These are phyloP conservation scores for Phytophthora rubi DNA, from an alignment of 352 stramenopile species.

Conservation along the genomic window DNA sequence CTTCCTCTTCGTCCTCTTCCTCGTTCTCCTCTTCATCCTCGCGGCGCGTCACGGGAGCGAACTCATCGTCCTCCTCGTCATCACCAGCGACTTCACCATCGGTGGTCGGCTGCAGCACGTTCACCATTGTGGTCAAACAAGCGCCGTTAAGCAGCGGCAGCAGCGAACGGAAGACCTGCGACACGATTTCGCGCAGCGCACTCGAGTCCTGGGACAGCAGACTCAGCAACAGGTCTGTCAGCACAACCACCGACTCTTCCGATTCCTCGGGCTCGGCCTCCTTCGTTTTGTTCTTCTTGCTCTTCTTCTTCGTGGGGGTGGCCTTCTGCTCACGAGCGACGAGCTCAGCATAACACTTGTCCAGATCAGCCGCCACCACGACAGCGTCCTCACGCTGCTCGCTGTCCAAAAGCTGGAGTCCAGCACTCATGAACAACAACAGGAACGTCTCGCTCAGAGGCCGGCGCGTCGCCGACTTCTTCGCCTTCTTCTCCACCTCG, in stretches of 20 bases:
- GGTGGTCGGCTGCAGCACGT: conserved; percentile 57
- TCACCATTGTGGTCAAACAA: conserved; percentile 76
- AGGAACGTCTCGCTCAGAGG: conserved; percentile 67
- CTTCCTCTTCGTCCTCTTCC: conserved; percentile 49
- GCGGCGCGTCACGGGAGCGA: conserved; percentile 38
- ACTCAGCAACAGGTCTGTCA: conserved; percentile 86
- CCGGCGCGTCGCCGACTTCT: conserved; percentile 34
- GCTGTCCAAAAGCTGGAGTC: conserved; percentile 74
- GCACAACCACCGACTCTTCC: conserved; percentile 69
- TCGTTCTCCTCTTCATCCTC: conserved; percentile 50
- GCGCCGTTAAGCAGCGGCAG: conserved; percentile 64
- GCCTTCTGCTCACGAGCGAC: conserved; percentile 31
- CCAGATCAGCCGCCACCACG: conserved; percentile 66
- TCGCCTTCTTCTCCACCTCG: conserved; percentile 34
- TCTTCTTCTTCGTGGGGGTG: conserved; percentile 33
- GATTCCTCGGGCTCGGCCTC: conserved; percentile 29
- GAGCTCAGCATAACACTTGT: conserved; percentile 74
- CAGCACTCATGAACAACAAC: conserved; percentile 77
- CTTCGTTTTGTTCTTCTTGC: conserved; percentile 46
- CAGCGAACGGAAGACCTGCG: conserved; percentile 79
- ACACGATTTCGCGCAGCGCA: conserved; percentile 85
- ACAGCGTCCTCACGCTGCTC: conserved; percentile 67
- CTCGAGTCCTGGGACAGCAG: conserved; percentile 85
- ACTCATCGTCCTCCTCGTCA: conserved; percentile 53
- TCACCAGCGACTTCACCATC: conserved; percentile 42